Conservation (phyloP, 1,139 yeast species). For the Taphrina flavorubra region DNA sequence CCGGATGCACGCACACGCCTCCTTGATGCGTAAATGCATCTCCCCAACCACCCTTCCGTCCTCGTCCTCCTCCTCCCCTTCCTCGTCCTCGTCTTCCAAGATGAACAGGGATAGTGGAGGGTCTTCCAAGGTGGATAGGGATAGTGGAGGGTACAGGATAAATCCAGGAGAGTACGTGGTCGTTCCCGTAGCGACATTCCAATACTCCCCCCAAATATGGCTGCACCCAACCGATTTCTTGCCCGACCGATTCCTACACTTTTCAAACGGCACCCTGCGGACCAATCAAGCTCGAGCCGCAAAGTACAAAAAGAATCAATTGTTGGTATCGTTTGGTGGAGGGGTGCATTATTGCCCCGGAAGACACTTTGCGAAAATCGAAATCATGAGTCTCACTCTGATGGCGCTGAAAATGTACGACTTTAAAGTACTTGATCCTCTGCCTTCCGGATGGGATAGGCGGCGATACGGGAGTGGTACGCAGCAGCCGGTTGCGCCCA, state of each 20-base stretch:
- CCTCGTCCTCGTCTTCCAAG: too few relatives aligned
- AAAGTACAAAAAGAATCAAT: not conserved
- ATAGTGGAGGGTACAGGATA: not conserved
- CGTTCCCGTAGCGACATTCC: slow-evolving; percentile 8
- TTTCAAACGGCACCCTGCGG: not conserved
- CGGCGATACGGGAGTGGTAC: slow-evolving; percentile 12
- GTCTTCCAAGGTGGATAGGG: too few relatives aligned
- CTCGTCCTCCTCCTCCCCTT: too few relatives aligned
- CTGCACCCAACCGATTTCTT: not conserved
- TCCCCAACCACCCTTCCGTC: not conserved
- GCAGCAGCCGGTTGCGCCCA: slow-evolving; percentile 10
- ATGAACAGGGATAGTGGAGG: too few relatives aligned
- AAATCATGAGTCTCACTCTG: slow-evolving; percentile 5
- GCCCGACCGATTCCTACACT: not conserved
- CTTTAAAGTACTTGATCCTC: not conserved
- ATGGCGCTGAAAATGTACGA: not conserved
- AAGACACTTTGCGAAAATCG: slow-evolving; percentile 11
- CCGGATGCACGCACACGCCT: slow-evolving; percentile 10
- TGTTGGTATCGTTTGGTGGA: not conserved
- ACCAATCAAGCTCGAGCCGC: not conserved
- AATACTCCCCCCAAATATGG: slow-evolving; percentile 4
- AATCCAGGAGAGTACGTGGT: not conserved
- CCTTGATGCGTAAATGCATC: slow-evolving; percentile 1
- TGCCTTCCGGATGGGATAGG: slow-evolving; percentile 7
- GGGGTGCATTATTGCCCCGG: slow-evolving; percentile 25